Base-by-base conservation (phyloP, 1,139 yeast genomes). In the Debaryomyces singareniensis region DNA sequence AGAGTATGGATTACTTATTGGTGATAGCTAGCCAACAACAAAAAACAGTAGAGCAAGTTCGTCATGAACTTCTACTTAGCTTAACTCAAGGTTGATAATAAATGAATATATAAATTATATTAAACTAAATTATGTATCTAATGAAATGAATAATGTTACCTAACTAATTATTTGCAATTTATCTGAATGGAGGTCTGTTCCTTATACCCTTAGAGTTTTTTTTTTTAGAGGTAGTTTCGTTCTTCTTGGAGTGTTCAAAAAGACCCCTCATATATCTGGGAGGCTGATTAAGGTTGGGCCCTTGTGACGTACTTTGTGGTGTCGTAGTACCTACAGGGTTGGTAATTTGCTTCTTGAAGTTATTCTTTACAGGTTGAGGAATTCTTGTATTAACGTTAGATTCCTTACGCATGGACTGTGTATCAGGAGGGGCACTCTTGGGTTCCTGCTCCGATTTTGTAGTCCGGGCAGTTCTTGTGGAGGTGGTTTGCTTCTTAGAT, bases 191-290 rank as follows among this genome's bases (percentile, higher is more conserved):
- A 4, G 58, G 57, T 15, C 32, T 21, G 12, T 3, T 26, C 21
- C 9, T 16, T 16, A n/a, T 10, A 9, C n/a, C n/a, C 25, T 23
- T 18, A n/a, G 9, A 7, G n/a, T 7, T 7, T 9, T 7, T 23
- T 9, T 7, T 23, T n/a, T 12, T 23, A 23, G 9, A 7, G 7
- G 25, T 7, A 9, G 13, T 10, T 13, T 9, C 7, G 7, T 13
- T 23, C 25, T 12, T 10, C 7, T 9, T 9, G 16, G 32, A 13
- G 18, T 33, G 18, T 18, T 42, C 38, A 38, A 61, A 60, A 20
- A 66, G 47, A 1, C 69, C 71, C 13, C 56, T 45, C 62, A 66
- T 51, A 39, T 65, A 66, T 29, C 72, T 46, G 2, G 71, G 71
- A 1, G 67, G 63, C 42, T 66, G 71, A 44, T 66, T 53, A 28